Evolutionary conservation across 257 asterid species (phyloP).

Genomic region (Capsicum rhomboideum): DNA sequence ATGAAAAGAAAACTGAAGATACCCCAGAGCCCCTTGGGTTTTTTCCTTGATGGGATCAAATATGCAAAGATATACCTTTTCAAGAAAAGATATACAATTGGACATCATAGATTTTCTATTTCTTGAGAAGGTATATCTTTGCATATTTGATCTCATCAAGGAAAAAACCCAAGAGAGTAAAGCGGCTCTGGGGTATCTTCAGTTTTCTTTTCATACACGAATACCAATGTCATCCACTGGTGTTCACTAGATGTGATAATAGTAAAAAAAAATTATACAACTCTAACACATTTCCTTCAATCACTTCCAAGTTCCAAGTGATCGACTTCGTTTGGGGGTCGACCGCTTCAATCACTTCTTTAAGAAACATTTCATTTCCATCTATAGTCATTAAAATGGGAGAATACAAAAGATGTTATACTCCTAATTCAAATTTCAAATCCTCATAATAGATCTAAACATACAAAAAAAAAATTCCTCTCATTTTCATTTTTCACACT

Average conservation of each 20-base stretch:
- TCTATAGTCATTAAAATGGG: neutral
- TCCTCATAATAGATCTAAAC: neutral
- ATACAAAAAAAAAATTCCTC: neutral
- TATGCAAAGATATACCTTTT: no score
- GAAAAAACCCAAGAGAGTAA: neutral
- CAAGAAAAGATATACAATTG: no score
- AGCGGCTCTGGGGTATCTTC: neutral
- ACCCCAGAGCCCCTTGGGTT: no score
- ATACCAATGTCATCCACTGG: neutral
- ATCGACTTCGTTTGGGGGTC: neutral
- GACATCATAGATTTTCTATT: neutral
- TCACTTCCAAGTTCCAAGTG: neutral
- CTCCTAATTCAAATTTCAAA: neutral
- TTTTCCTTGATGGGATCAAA: no score
- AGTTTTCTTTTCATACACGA: constrained; percentile 9
- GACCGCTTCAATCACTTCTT: neutral
- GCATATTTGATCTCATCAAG: neutral
- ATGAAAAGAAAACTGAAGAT: no score
- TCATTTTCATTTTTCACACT: neutral
- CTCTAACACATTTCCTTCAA: neutral
- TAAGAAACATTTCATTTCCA: neutral
- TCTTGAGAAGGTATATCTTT: neutral
- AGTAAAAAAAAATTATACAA: neutral
- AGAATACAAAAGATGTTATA: neutral
- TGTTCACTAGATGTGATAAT: neutral